Conservation (phyloP, 139 green algal genomes). For the Zygnema circumcarinatum region DNA sequence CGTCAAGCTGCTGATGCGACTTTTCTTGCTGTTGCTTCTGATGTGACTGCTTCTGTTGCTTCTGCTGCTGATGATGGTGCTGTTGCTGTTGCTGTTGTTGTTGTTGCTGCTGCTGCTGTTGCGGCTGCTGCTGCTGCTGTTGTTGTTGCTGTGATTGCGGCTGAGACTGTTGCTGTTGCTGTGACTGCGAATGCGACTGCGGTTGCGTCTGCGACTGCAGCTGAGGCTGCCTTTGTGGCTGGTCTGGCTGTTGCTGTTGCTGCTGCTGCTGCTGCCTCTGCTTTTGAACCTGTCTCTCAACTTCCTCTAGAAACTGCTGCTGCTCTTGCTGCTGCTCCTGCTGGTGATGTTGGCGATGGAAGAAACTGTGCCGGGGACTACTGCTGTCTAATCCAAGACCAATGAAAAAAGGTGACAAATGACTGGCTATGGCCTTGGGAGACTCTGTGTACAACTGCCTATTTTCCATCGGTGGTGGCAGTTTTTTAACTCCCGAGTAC, state of each 20-base stretch:
- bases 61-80: not conserved
- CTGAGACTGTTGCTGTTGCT: slow-evolving; percentile 5
- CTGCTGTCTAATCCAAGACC: slow-evolving; percentile 19
- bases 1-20: not conserved
- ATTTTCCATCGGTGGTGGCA: slow-evolving; percentile 52
- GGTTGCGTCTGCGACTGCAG: not conserved
- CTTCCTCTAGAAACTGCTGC: slow-evolving; percentile 31
- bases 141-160: slow-evolving; percentile 30
- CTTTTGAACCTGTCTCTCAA: slow-evolving; percentile 41
- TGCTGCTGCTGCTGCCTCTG: slow-evolving; percentile 44
- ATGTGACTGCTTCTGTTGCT: not conserved
- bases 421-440: slow-evolving; percentile 1
- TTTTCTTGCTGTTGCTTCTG: not conserved
- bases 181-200: not conserved
- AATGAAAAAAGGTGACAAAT: slow-evolving; percentile 41
- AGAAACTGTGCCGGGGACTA: slow-evolving; percentile 17
- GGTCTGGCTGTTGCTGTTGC: slow-evolving; percentile 19
- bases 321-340: slow-evolving; percentile 43
- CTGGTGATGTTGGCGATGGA: slow-evolving; percentile 3
- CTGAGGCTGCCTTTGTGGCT: slow-evolving; percentile 17
- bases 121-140: slow-evolving; percentile 25
- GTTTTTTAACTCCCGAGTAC: slow-evolving; percentile 57
- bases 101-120: slow-evolving; percentile 23
- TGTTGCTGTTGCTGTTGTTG: slow-evolving; percentile 6
- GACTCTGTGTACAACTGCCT: slow-evolving; percentile 44